These are phyloP conservation scores for Chlamydomonas incerta DNA, from an alignment of 139 green algal genomes.

Conservation along the genomic window DNA sequence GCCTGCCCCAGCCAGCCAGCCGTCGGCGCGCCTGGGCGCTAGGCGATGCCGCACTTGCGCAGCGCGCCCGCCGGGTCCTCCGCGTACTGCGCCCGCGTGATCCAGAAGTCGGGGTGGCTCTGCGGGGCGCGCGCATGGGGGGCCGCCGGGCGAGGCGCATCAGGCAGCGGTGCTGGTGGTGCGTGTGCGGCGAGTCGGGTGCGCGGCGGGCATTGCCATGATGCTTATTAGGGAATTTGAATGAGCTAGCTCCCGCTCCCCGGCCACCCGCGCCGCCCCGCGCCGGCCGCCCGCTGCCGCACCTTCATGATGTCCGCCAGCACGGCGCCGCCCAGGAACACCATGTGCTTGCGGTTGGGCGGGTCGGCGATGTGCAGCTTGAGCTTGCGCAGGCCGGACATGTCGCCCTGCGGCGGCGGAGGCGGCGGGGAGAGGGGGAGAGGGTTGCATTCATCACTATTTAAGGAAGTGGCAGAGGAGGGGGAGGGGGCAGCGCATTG, in stretches of 20 bases:
- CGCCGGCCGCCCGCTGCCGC: neutral
- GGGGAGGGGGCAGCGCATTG: too few relatives aligned
- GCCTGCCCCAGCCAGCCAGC: too few relatives aligned
- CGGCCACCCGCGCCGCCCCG: neutral
- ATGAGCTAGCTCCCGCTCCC: too few relatives aligned
- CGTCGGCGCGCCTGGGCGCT: too few relatives aligned
- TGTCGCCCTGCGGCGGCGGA: slow-evolving; percentile 53
- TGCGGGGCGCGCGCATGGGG: neutral
- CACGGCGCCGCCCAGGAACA: slow-evolving; percentile 82
- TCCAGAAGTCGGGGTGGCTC: slow-evolving; percentile 81
- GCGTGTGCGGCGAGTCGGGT: too few relatives aligned
- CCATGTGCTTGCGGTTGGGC: slow-evolving; percentile 79
- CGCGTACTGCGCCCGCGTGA: slow-evolving; percentile 74
- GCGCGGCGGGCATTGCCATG: too few relatives aligned
- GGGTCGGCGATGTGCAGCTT: slow-evolving; percentile 81
- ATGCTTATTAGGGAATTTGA: too few relatives aligned
- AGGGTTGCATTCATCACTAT: too few relatives aligned
- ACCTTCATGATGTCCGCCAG: slow-evolving; percentile 88
- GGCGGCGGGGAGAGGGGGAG: neutral
- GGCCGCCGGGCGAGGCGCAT: too few relatives aligned
- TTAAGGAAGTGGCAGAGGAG: too few relatives aligned
- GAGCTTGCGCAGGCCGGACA: slow-evolving; percentile 61
- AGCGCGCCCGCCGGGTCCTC: slow-evolving; percentile 70
- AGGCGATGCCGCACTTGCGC: slow-evolving; percentile 57
- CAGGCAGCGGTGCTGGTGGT: neutral